A percentile compares a stretch with the other conserved stretches of the same genome.
These are phyloP conservation scores for Plasmodium relictum DNA, from an alignment of 169 alveolate species.

Conservation along the genomic window DNA sequence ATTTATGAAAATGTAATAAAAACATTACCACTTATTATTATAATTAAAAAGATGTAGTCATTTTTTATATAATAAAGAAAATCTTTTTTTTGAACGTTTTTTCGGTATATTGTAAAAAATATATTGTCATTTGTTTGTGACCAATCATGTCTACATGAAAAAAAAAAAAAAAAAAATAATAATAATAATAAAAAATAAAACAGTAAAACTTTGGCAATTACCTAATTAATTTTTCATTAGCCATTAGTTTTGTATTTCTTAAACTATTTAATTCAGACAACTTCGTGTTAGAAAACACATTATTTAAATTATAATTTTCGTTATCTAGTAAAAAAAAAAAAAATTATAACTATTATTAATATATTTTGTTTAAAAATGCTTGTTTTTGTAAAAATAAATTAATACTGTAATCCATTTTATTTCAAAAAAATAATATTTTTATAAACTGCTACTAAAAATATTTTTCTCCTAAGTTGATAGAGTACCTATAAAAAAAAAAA, in stretches of 20 bases:
- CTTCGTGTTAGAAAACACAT: not conserved
- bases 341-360: not conserved
- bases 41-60: not conserved
- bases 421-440: too few species aligned
- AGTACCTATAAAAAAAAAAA: too few species aligned
- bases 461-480: too few species aligned
- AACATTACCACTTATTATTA: conserved; percentile 23
- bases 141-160: conserved; percentile 35
- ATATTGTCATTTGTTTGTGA: conserved; percentile 21
- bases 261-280: not conserved
- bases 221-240: conserved; percentile 14
- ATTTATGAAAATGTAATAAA: not conserved
- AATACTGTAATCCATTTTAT: too few species aligned
- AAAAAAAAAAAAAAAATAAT: not conserved
- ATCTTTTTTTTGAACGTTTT: conserved; percentile 9
- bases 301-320: not conserved
- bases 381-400: too few species aligned
- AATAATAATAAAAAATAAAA: not conserved
- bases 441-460: too few species aligned
- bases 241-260: not conserved
- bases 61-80: conserved; percentile 23
- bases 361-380: not conserved
- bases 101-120: conserved; percentile 29
- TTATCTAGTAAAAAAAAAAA: conserved; percentile 7
- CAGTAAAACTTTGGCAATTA: not conserved